A percentile compares a stretch with the other conserved stretches of the same genome.
These are phyloP conservation scores for Byssochlamys sp. DNA, from an alignment of 2,329 filamentous ascomycete genomes.

Conservation along the genomic window DNA sequence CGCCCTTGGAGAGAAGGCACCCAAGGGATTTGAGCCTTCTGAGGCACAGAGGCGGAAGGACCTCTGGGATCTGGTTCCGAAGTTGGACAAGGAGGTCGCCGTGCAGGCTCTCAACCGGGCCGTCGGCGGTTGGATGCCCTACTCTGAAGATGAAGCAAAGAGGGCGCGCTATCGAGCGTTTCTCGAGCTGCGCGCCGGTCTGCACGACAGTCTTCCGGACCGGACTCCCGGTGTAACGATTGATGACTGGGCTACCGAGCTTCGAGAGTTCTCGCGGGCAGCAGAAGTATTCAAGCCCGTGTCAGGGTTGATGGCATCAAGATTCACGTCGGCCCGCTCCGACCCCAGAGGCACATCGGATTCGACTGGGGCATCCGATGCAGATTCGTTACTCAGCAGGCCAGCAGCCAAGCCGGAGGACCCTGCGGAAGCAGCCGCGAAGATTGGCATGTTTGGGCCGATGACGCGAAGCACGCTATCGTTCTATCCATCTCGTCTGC, in stretches of 20 bases:
- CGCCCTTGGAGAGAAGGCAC: conserved; percentile 62
- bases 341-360: conserved; percentile 32
- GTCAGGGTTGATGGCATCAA: conserved; percentile 81
- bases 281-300: conserved; percentile 82
- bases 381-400: conserved; percentile 37
- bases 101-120: conserved; percentile 59
- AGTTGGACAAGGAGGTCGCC: conserved; percentile 57
- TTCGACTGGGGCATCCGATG: conserved; percentile 17
- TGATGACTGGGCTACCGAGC: conserved; percentile 71
- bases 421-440: conserved; percentile 76
- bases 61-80: conserved; percentile 51
- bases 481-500: conserved; percentile 70
- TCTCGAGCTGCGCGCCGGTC: conserved; percentile 65
- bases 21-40: conserved; percentile 53
- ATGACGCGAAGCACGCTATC: conserved; percentile 64
- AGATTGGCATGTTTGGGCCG: conserved; percentile 81
- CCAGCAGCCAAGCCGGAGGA: conserved; percentile 54
- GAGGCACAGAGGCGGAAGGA: conserved; percentile 54
- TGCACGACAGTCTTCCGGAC: conserved; percentile 50
- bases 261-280: conserved; percentile 65
- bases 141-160: conserved; percentile 72
- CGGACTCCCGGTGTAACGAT: conserved; percentile 43
- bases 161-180: conserved; percentile 71
- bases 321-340: conserved; percentile 61
- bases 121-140: conserved; percentile 64